Conservation (phyloP, 2,329 filamentous ascomycete species). For the Xylariomycetidae sp. region DNA sequence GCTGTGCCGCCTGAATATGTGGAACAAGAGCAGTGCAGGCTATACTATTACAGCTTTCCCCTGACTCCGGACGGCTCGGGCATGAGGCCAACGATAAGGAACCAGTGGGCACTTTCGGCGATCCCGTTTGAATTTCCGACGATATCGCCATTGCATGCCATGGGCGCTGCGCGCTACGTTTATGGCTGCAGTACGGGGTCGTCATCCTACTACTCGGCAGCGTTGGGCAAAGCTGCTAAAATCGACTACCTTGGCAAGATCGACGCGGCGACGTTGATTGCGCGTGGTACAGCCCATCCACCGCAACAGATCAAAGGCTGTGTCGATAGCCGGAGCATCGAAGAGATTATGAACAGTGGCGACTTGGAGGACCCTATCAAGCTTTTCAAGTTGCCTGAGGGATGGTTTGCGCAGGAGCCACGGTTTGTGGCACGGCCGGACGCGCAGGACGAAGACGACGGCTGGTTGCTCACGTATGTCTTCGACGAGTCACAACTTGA, state of each 20-base stretch:
- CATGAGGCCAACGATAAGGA: conserved; percentile 38
- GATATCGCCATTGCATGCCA: conserved; percentile 48
- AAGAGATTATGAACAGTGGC: conserved; percentile 43
- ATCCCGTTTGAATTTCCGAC: conserved; percentile 68
- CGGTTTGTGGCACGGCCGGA: conserved; percentile 52
- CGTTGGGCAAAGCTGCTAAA: conserved; percentile 60
- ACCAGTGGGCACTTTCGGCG: conserved; percentile 60
- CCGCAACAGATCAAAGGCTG: conserved; percentile 52
- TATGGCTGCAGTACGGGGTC: conserved; percentile 63
- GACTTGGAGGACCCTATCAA: conserved; percentile 52
- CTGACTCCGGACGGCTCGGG: conserved; percentile 26
- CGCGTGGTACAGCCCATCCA: conserved; percentile 40
- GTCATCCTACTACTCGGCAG: conserved; percentile 49
- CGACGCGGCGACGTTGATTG: conserved; percentile 50
- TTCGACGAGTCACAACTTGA: conserved; percentile 65
- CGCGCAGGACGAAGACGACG: conserved; percentile 54
- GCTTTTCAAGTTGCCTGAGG: conserved; percentile 55
- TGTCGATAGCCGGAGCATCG: conserved; percentile 53
- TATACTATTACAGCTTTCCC: conserved; percentile 65
- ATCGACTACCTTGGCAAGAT: conserved; percentile 63
- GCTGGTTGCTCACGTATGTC: conserved; percentile 63
- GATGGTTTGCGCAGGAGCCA: conserved; percentile 63
- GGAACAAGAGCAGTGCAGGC: conserved; percentile 62
- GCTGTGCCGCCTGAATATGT: conserved; percentile 30
- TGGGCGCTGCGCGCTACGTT: conserved; percentile 55